Evolutionary conservation across 371 early-diverging fungal genomes (phyloP), one percentile per base, ranked within the genome.

Genomic region (Capillidium heterosporum): DNA sequence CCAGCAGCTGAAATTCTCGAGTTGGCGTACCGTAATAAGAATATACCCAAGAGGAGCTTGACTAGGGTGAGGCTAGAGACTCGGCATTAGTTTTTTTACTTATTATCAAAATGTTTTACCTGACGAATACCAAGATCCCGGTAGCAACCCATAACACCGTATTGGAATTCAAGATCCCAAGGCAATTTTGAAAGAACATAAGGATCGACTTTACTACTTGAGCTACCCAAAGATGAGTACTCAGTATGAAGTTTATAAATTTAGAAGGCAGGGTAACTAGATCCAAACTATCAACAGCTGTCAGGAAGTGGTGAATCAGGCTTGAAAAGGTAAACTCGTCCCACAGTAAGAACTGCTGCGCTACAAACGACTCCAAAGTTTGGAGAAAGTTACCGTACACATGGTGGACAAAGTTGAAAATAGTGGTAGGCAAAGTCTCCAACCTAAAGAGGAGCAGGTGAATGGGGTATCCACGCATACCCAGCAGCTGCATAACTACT

Each of bases 21-120:
- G 63, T 80, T 74, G 1, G 89, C 82, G 70, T 73, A 78, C 23
- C 76, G 77, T 28, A 84, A 70, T 50, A 91, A 66, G 32, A 76
- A 78, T 56, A 76, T 76, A 4, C 87, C 88, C 42, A 87, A 75
- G 17, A 82, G 56, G 10, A 87, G 70, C 65, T 88, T 88, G 27
- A 83, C 48, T 17, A 79, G 72, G 24, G 86, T 68, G 44, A 78
- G 57, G 47, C 80, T 71, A 66, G 58, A 56, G 11, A 49, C n/a
- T n/a, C n/a, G n/a, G n/a, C n/a, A n/a, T n/a, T n/a, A n/a, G n/a
- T n/a, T n/a, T n/a, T n/a, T n/a, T n/a, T n/a, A n/a, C n/a, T n/a
- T n/a, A n/a, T n/a, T n/a, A n/a, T n/a, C n/a, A n/a, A n/a, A n/a
- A n/a, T n/a, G n/a, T 42, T 11, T 48, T 32, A 51, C 41, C 57